A percentile compares a stretch with the other conserved stretches of the same genome.
Conservation (phyloP, 2,329 filamentous ascomycete genomes). For the Fusarium solani-melongenae region DNA sequence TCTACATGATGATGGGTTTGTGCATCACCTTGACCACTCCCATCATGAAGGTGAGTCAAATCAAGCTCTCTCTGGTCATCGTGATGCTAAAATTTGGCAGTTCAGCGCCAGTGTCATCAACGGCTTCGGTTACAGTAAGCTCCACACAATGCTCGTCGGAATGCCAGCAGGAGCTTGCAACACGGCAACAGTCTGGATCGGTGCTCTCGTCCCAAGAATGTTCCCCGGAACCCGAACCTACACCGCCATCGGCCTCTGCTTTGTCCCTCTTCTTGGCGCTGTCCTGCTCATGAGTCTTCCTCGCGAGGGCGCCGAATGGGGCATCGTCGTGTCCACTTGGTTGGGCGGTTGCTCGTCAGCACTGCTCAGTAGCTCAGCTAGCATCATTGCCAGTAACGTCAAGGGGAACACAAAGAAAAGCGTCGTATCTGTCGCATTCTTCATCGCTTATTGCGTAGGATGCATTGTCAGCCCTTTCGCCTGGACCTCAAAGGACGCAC, state of each 20-base stretch:
- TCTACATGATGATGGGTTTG: not conserved
- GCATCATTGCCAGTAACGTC: slow-evolving; percentile 49
- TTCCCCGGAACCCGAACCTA: slow-evolving; percentile 54
- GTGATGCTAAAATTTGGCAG: fast-evolving
- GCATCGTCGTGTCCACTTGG: slow-evolving; percentile 60
- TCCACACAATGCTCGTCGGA: slow-evolving; percentile 59
- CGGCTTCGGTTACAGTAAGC: slow-evolving; percentile 55
- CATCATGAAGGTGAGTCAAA: not conserved
- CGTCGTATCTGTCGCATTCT: slow-evolving; percentile 59
- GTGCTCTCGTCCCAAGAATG: slow-evolving; percentile 50
- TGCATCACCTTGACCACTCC: slow-evolving; percentile 50
- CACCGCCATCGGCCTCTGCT: slow-evolving; percentile 52
- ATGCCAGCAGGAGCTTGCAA: slow-evolving; percentile 61
- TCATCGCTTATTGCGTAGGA: slow-evolving; percentile 58
- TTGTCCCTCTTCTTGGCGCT: slow-evolving; percentile 57
- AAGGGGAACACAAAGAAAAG: slow-evolving; percentile 63
- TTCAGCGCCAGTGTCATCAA: slow-evolving; percentile 53
- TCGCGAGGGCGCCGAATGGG: slow-evolving; percentile 53
- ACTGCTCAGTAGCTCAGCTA: not conserved
- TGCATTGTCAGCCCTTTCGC: slow-evolving; percentile 54
- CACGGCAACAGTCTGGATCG: slow-evolving; percentile 58
- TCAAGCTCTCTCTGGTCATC: fast-evolving
- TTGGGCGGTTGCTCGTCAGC: slow-evolving; percentile 37
- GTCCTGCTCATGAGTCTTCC: slow-evolving; percentile 56
- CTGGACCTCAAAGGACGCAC: slow-evolving; percentile 52